Evolutionary conservation across 768 basidiomycete genomes (phyloP).

Genomic region (Podaxis sp.): DNA sequence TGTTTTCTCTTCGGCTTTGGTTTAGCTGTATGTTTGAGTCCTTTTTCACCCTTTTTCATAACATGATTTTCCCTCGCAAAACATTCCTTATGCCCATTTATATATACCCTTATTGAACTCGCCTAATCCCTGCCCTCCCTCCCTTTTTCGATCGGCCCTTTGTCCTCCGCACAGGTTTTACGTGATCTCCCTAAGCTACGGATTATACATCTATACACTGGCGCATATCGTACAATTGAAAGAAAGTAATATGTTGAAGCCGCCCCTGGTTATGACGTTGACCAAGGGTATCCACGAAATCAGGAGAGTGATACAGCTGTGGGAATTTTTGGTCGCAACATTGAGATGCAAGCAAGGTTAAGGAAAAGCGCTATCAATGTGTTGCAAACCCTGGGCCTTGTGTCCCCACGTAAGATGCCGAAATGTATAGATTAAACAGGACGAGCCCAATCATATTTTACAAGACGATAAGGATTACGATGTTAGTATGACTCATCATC

Average conservation of each 20-base stretch:
- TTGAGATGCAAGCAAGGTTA: background rate
- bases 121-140: constrained; percentile 13
- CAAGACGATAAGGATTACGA: background rate
- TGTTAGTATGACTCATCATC: background rate
- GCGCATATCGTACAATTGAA: constrained; percentile 11
- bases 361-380: background rate
- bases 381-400: background rate
- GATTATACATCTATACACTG: constrained; percentile 21
- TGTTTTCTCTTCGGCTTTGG: constrained; percentile 4
- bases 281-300: background rate
- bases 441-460: background rate
- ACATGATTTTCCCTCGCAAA: constrained; percentile 20
- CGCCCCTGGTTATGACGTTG: background rate
- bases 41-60: constrained; percentile 10
- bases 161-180: background rate
- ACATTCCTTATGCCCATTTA: constrained; percentile 20
- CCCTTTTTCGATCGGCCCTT: constrained; percentile 2
- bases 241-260: constrained; percentile 11
- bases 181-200: constrained; percentile 16
- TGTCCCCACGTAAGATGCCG: background rate
- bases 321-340: background rate
- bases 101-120: constrained; percentile 19
- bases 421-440: background rate
- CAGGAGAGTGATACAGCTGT: background rate
- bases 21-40: background rate